A percentile compares a stretch with the other conserved stretches of the same genome.
These are phyloP conservation scores for Cucumis cinereus DNA, from an alignment of 306 rosid genomes.

Conservation along the genomic window DNA sequence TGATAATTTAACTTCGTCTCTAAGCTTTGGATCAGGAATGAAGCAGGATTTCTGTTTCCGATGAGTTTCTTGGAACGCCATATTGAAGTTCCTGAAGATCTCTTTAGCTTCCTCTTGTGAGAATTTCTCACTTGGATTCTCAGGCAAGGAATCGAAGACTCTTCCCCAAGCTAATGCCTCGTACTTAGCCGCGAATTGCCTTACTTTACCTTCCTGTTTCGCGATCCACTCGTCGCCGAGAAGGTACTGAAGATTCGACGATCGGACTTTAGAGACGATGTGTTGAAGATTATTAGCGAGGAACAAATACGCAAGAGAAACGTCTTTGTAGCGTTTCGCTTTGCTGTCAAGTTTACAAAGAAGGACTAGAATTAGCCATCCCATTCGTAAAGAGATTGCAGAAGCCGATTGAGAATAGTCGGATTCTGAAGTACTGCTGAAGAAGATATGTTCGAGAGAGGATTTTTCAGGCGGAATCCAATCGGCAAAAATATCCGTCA, in stretches of 20 bases:
- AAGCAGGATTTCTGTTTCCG: constrained; percentile 30
- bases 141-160: constrained; percentile 37
- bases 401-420: constrained; percentile 6
- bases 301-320: constrained; percentile 61
- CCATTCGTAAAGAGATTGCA: constrained; percentile 28
- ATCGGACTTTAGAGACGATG: constrained; percentile 46
- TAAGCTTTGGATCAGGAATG: constrained; percentile 27
- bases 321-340: constrained; percentile 46
- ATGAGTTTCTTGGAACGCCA: constrained; percentile 30
- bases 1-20: constrained; percentile 39
- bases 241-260: constrained; percentile 38
- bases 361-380: constrained; percentile 56
- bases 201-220: constrained; percentile 47
- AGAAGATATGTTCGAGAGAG: constrained; percentile 23
- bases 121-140: constrained; percentile 21
- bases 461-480: constrained; percentile 20
- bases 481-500: constrained; percentile 38
- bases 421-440: constrained; percentile 21
- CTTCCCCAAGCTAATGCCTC: constrained; percentile 61
- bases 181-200: constrained; percentile 47
- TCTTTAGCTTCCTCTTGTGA: constrained; percentile 29
- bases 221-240: constrained; percentile 55
- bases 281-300: constrained; percentile 77
- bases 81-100: constrained; percentile 40
- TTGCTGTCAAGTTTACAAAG: constrained; percentile 75